Percentiles rank a stretch among this genome's conserved stretches.
These are phyloP conservation scores for Globisporangium cystogenes DNA, from an alignment of 352 stramenopile genomes.

Conservation along the genomic window DNA sequence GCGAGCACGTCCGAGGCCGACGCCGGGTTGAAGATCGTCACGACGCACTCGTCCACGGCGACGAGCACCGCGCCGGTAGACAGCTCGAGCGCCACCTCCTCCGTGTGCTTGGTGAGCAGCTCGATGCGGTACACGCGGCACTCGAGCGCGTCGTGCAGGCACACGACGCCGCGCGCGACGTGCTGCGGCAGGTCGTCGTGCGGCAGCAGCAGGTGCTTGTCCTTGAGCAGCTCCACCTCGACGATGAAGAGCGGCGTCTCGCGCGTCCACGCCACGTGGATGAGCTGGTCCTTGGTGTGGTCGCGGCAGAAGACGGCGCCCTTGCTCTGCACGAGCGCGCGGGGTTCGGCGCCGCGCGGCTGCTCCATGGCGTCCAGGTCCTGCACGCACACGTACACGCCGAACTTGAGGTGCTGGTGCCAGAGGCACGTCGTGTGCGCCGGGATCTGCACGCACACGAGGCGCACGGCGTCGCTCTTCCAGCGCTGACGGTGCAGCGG, in stretches of 20 bases:
- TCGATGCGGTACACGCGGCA: conserved; percentile 44
- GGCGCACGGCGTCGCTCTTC: conserved; percentile 23
- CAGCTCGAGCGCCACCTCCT: conserved; percentile 22
- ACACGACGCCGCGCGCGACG: conserved; percentile 13
- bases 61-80: conserved; percentile 31
- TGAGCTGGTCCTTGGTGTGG: conserved; percentile 37
- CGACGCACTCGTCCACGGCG: conserved; percentile 16
- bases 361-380: conserved; percentile 27
- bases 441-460: conserved; percentile 33
- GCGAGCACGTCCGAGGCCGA: conserved; percentile 1
- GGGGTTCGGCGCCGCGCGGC: conserved; percentile 12
- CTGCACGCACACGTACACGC: conserved; percentile 37
- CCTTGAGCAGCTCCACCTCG: conserved; percentile 43
- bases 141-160: conserved; percentile 28
- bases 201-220: conserved; percentile 20
- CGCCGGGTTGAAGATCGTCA: conserved; percentile 14
- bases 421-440: conserved; percentile 29
- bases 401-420: conserved; percentile 45
- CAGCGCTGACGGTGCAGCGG: conserved; percentile 41
- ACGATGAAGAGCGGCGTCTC: conserved; percentile 36
- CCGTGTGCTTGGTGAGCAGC: conserved; percentile 13
- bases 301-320: conserved; percentile 44
- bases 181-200: conserved; percentile 22
- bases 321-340: conserved; percentile 22
- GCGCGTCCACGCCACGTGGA: conserved; percentile 27